Evolutionary conservation across 805 yeast genomes (phyloP), one percentile per base, ranked within the genome.

Genomic region (Ogataea corticis): DNA sequence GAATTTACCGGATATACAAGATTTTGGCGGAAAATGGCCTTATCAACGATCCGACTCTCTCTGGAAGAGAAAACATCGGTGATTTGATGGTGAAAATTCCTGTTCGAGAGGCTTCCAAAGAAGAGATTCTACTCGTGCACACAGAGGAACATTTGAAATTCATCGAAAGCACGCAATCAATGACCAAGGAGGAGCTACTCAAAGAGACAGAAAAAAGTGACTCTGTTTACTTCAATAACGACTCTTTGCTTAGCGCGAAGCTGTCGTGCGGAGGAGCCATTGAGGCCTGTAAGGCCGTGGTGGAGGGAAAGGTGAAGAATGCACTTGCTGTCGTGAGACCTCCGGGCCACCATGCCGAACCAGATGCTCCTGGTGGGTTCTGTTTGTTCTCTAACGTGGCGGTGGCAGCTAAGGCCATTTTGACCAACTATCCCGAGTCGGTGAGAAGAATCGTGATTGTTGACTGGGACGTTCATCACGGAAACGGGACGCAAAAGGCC

Each of bases 391-490:
- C 96, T 50, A 94, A 94, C 61, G 99, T 94, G 18, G 97, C 98
- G 0, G 97, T 94, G 15, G 98, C 99, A 2, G 96, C 97, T 14
- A 86, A 86, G 59, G 82, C 84, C 48, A 85, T 91, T 51, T 69
- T 94, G 46, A 82, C 82, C 54, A 74, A 78, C 45, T 92, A 89
- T 64, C 96, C 97, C 0, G 97, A 92, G 58, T 78, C 88, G 19
- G 96, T 92, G 6, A 74, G 96, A 51, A 79, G 79, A 55, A 87
- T 94, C 32, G 80, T 89, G 46, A 83, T 94, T 48, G 60, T 91
- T 17, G 99, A 94, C 66, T 94, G 99, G 99, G 99, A 94, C 66
- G 90, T 94, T 38, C 99, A 94, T 67, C 99, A 94, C 65, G 99
- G 99, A 19, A 94, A 94, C 65, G 99, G 99, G 32, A 94, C 99